A percentile compares a stretch with the other conserved stretches of the same genome.
These are phyloP conservation scores for Coffea canephora DNA, from an alignment of 257 asterid genomes.

Conservation along the genomic window DNA sequence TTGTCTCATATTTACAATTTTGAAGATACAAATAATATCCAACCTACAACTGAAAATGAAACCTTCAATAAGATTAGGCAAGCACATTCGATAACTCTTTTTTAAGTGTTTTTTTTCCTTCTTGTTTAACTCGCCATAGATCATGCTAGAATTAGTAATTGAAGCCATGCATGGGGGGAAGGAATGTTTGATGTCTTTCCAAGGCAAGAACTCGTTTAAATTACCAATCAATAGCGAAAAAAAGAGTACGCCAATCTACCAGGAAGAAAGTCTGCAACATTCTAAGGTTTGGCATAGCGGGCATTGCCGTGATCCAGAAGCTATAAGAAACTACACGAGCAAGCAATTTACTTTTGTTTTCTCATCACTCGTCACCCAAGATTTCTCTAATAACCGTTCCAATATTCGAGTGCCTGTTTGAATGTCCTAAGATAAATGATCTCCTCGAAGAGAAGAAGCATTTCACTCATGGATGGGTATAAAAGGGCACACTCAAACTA, in stretches of 20 bases:
- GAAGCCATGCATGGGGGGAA: neutral
- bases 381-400: neutral
- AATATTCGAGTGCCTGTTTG: neutral
- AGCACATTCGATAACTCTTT: neutral
- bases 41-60: neutral
- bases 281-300: neutral
- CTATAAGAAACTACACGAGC: neutral
- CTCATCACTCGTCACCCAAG: neutral
- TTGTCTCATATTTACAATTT: neutral
- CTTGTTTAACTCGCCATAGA: no score
- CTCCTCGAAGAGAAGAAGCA: neutral
- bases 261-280: neutral
- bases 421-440: neutral
- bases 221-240: neutral
- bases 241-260: neutral
- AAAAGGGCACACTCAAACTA: neutral
- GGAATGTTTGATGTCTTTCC: no score
- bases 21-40: neutral
- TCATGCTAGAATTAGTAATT: neutral
- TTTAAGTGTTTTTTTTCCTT: no score
- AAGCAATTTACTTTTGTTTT: neutral
- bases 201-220: neutral
- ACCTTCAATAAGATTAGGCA: neutral
- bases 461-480: neutral
- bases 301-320: neutral